Base-by-base conservation (phyloP, 768 basidiomycete species). In the Boletus rex-veris region DNA sequence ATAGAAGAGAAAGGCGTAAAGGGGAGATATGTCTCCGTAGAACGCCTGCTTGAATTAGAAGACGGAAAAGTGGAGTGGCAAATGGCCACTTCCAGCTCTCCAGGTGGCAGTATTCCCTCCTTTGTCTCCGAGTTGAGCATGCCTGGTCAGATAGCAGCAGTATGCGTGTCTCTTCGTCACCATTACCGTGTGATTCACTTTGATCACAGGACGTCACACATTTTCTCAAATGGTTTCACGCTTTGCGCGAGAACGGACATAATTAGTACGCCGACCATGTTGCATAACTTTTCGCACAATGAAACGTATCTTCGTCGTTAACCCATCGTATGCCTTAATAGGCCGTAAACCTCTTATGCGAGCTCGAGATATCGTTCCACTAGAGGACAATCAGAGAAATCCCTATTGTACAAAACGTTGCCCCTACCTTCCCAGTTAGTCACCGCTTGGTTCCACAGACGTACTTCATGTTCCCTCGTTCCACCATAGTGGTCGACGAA, bases 401-500 rank as follows among this genome's bases (percentile, higher is more conserved):
- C 10, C 16, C 4, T 24, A 35, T 52, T 7, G 6, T 45, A 45
- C 35, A 40, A 36, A 19, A n/a, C 37, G 42, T 18, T 18, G 1
- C 7, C 61, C 83, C 61, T 62, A 92, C 93, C 82, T 81, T 96
- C 95, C 94, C 92, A 98, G 67, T 82, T 87, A 11, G 95, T 97
- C 37, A 96, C 92, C 3, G 92, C 91, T 62, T 85, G 81, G 60
- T 92, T 88, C 87, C 90, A 95, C 24, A 89, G 63, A 49, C 77
- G 83, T 52, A 95, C 84, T 67, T 96, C 94, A 67, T 98, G 89
- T 68, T 92, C 82, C 62, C 96, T 82, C n/a, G 97, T 98, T 8
- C 93, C 95, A 3, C 90, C 92, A 63, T 82, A 96, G 67, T 99
- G 97, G 15, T 98, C 91, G 2, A 98, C 91, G 64, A 98, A 97